Percentiles rank a stretch among this genome's conserved stretches.
phyloP scores from a whole-genome alignment of 768 basidiomycete species.

The Leucocoprinus sp. region DNA sequence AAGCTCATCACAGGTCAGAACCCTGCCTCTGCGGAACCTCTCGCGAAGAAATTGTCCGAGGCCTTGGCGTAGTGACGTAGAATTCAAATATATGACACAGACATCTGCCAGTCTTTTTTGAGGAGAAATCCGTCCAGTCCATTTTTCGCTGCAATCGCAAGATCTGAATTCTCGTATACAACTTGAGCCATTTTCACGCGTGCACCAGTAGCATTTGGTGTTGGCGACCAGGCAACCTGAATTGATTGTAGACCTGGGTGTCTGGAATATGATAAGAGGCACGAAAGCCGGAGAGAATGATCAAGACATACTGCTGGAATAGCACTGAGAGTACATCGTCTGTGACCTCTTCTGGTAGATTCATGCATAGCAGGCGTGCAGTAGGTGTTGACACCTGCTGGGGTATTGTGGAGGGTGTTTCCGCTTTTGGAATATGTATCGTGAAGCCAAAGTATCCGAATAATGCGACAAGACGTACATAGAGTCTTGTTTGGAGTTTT shows the following conservation, averaged over 20 bases:
- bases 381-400: slow-evolving; percentile 47
- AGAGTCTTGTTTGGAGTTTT: slow-evolving; percentile 31
- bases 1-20: slow-evolving; percentile 68
- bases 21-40: slow-evolving; percentile 47
- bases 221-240: slow-evolving; percentile 61
- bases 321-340: slow-evolving; percentile 79
- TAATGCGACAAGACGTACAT: slow-evolving; percentile 35
- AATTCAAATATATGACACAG: slow-evolving; percentile 55
- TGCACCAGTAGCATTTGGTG: slow-evolving; percentile 53
- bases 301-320: slow-evolving; percentile 76
- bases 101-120: slow-evolving; percentile 83
- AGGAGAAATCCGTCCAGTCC: slow-evolving; percentile 80
- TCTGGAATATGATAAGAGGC: slow-evolving; percentile 32
- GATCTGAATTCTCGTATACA: slow-evolving; percentile 64
- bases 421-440: slow-evolving; percentile 23
- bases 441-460: slow-evolving; percentile 24
- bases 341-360: slow-evolving; percentile 86
- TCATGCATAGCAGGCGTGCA: slow-evolving; percentile 65
- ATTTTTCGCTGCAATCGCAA: slow-evolving; percentile 71
- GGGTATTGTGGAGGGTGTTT: slow-evolving; percentile 32
- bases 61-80: slow-evolving; percentile 4
- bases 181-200: slow-evolving; percentile 78
- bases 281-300: not conserved
- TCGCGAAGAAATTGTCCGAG: slow-evolving; percentile 10
- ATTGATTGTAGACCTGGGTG: slow-evolving; percentile 77